Conservation (phyloP, 1,284 basidiomycete genomes). For the Jaminaea rosea region DNA sequence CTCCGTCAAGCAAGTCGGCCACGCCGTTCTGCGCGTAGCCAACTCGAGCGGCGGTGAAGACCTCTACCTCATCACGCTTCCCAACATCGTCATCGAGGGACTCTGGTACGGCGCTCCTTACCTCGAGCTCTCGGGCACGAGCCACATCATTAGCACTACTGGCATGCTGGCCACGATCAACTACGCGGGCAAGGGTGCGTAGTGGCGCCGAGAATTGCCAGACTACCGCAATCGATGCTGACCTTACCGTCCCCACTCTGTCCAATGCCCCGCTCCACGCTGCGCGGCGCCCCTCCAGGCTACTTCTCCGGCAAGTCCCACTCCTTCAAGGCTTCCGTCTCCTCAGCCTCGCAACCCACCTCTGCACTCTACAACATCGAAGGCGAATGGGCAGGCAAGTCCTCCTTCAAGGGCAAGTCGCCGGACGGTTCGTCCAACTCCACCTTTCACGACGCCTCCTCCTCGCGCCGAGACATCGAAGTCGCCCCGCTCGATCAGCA, state of each 20-base stretch:
- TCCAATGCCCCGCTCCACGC: too few species aligned
- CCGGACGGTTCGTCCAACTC: conserved; percentile 37
- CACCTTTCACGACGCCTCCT: conserved; percentile 52
- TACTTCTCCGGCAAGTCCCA: conserved; percentile 91
- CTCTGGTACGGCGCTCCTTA: conserved; percentile 57
- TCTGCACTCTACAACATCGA: conserved; percentile 60
- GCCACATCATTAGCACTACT: conserved; percentile 72
- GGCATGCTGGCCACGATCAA: conserved; percentile 60
- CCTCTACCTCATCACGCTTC: conserved; percentile 83
- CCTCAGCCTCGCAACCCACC: conserved; percentile 49
- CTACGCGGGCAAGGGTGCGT: conserved; percentile 93
- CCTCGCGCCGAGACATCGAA: conserved; percentile 60
- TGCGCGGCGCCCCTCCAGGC: too few species aligned
- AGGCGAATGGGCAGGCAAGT: conserved; percentile 76
- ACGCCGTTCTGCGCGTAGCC: conserved; percentile 70
- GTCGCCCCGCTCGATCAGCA: conserved; percentile 59
- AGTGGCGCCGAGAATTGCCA: too few species aligned
- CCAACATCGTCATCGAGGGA: conserved; percentile 48
- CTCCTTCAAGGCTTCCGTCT: conserved; percentile 73
- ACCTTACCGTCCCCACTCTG: too few species aligned
- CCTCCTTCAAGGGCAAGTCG: conserved; percentile 49
- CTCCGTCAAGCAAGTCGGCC: conserved; percentile 88
- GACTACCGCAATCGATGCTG: too few species aligned
- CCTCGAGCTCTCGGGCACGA: conserved; percentile 77
- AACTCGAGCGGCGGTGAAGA: conserved; percentile 56